Percentiles rank a stretch among this genome's conserved stretches.
phyloP scores from a whole-genome alignment of 768 basidiomycete genomes.

The Mycena leptocephala region DNA sequence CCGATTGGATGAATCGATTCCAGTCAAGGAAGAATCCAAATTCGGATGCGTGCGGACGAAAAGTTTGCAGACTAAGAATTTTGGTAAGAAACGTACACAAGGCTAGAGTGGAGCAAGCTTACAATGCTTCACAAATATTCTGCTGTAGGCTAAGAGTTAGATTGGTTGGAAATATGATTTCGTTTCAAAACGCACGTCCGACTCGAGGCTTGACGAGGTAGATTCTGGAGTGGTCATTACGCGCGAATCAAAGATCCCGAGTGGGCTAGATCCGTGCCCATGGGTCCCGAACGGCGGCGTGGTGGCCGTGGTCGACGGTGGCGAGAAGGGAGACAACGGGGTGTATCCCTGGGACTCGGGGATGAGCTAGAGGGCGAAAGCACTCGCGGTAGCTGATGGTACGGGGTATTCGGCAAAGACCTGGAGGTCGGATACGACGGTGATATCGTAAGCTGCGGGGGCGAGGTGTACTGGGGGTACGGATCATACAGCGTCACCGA shows the following conservation, averaged over 20 bases:
- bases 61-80: constrained; percentile 68
- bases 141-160: background rate
- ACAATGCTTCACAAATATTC: constrained; percentile 52
- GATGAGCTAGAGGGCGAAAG: constrained; percentile 29
- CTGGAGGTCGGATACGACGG: background rate
- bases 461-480: constrained; percentile 19
- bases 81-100: constrained; percentile 9
- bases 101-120: constrained; percentile 10
- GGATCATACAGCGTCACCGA: constrained; percentile 37
- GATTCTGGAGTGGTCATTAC: constrained; percentile 18
- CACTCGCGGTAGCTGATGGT: constrained; percentile 2
- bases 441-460: constrained; percentile 13
- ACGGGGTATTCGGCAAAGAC: constrained; percentile 23
- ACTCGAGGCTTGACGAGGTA: constrained; percentile 22
- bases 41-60: constrained; percentile 71
- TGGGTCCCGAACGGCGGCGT: constrained; percentile 15
- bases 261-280: constrained; percentile 15
- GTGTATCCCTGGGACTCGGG: constrained; percentile 15
- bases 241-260: constrained; percentile 29
- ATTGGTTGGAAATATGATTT: background rate
- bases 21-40: constrained; percentile 79
- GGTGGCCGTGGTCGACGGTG: constrained; percentile 49
- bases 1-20: constrained; percentile 51
- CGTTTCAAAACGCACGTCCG: background rate
- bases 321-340: constrained; percentile 60